Evolutionary conservation across 768 basidiomycete species (phyloP).

Genomic region (Coprinopsis sp.): DNA sequence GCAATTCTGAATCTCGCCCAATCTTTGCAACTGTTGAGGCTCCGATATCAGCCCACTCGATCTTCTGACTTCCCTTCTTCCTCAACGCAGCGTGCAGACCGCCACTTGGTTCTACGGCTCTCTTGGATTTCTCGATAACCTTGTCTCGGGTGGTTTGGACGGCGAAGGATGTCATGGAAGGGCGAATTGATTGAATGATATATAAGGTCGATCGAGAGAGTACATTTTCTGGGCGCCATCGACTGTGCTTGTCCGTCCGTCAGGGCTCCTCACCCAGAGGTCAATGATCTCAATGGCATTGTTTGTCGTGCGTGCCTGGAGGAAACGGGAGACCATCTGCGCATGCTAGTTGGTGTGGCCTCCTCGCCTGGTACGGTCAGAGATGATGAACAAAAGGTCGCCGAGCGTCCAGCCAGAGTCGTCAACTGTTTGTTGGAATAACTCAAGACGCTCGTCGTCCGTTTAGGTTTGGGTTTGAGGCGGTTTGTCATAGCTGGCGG

Average conservation of each 20-base stretch:
- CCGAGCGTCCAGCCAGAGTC: background rate
- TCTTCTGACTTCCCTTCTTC: conserved; percentile 3
- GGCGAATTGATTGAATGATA: conserved; percentile 11
- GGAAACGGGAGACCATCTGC: background rate
- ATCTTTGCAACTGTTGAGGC: conserved; percentile 1
- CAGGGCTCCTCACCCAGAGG: background rate
- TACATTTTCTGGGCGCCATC: background rate
- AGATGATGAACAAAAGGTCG: background rate
- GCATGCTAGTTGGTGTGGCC: background rate
- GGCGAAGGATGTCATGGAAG: conserved; percentile 19
- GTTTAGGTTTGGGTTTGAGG: too few relatives aligned
- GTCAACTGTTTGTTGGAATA: background rate
- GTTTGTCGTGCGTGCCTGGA: background rate
- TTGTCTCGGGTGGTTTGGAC: conserved; percentile 13
- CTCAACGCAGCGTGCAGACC: conserved; percentile 7
- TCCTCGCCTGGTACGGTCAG: background rate
- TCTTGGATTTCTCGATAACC: conserved; percentile 9
- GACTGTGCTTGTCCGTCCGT: background rate
- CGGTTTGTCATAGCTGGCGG: background rate
- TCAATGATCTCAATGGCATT: background rate
- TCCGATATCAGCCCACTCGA: conserved; percentile 6
- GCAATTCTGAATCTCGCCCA: background rate
- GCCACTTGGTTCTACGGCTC: conserved; percentile 6
- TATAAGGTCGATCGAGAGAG: background rate
- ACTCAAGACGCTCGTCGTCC: background rate